Evolutionary conservation across 148 eudicot species (phyloP), one percentile per base, ranked within the genome.

Genomic region (Rhododendron molle): DNA sequence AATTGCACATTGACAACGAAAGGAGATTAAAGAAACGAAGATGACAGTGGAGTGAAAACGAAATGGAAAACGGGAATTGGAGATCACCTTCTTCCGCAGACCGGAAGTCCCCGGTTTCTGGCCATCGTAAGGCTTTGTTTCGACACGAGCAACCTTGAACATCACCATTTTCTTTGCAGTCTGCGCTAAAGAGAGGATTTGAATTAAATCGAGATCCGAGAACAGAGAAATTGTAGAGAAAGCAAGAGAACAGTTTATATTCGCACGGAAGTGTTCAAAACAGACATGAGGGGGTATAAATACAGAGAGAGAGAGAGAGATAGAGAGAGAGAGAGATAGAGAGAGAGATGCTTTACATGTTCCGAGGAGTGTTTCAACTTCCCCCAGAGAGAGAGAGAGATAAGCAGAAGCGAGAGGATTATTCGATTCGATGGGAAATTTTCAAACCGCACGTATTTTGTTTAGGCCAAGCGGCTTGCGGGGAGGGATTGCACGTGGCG

Each of bases 31-130:
- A 69, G 44, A 36, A 69, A 78, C 3, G 15, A 23, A 40, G 79
- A 47, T 32, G 43, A n/a, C 60, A 36, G 50, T 65, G 36, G 1
- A 23, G 32, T 3, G 67, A 52, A 46, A 49, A 76, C 23, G 38
- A 85, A 52, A 40, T 43, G 0, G 23, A 36, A 46, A 54, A 32
- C 15, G 0, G 38, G 38, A 77, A 50, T 43, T 78, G 28, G 15
- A 46, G 65, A 46, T 71, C 21, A 93, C 95, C 94, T 93, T 93
- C 89, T 93, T 93, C 67, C 95, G 84, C 73, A 96, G 94, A 85
- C 99, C 99, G 62, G 99, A 96, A 54, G 99, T 96, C 26, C 99
- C 99, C 0, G 99, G 99, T 80, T 96, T 96, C 83, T 96, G 99
- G 85, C 94, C 99, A 78, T 94, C 95, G 85, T 83, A 89, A 32